These are phyloP conservation scores for Vitrella brassicaformis DNA, from an alignment of 73 alveolate genomes.

Conservation along the genomic window DNA sequence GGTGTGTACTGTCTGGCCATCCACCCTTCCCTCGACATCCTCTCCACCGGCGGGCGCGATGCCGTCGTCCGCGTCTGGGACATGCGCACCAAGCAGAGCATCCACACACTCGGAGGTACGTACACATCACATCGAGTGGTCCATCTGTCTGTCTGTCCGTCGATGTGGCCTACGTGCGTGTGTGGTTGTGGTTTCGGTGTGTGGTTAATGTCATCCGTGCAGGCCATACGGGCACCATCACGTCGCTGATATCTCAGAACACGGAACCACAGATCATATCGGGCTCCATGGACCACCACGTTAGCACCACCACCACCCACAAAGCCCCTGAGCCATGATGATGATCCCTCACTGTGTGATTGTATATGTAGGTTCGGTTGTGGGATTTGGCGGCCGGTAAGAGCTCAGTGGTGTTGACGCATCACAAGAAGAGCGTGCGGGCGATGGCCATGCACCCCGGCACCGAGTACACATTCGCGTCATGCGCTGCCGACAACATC, in stretches of 20 bases:
- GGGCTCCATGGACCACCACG: conserved; percentile 31
- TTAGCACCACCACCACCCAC: not conserved
- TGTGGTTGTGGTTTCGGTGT: no score
- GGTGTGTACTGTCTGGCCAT: conserved; percentile 84
- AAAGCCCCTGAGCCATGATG: not conserved
- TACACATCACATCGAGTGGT: no score
- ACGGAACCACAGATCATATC: conserved; percentile 61
- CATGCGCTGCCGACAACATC: conserved; percentile 92
- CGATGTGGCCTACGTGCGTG: no score
- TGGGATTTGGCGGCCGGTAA: conserved; percentile 85
- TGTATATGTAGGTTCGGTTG: conserved; percentile 30
- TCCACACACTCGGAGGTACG: conserved; percentile 76
- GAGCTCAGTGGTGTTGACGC: conserved; percentile 80
- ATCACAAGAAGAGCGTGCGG: conserved; percentile 92
- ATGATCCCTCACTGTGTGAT: not conserved
- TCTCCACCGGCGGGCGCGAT: conserved; percentile 89
- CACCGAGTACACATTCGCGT: conserved; percentile 85
- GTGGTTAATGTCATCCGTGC: no score
- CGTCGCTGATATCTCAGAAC: conserved; percentile 74
- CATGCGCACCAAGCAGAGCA: conserved; percentile 86
- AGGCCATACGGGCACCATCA: conserved; percentile 90
- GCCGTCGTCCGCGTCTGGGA: conserved; percentile 95
- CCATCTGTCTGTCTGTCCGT: no score
- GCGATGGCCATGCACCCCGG: conserved; percentile 79
- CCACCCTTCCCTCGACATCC: conserved; percentile 92